Evolutionary conservation across 345 rosid species (phyloP).

Genomic region (Populus simonii): DNA sequence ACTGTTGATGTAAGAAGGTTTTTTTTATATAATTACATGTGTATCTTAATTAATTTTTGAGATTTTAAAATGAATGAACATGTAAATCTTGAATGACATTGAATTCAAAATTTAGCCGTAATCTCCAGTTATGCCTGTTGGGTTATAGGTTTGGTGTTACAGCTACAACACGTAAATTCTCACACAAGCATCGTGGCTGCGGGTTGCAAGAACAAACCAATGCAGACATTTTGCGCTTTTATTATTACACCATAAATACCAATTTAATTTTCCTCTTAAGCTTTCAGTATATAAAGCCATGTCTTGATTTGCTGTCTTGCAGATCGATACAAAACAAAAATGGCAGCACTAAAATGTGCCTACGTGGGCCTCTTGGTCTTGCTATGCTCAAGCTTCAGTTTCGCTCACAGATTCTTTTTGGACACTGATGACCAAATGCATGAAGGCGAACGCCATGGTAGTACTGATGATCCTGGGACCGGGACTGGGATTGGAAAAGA

Average conservation of each 20-base stretch:
- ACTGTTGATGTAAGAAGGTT: no score
- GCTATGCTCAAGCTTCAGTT: conserved; percentile 38
- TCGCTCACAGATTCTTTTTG: conserved; percentile 40
- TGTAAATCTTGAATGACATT: no score
- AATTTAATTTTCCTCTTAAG: no score
- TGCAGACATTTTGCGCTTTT: neutral
- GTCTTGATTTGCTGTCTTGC: neutral
- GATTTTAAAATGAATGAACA: no score
- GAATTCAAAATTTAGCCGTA: no score
- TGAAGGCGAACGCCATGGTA: neutral
- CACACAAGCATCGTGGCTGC: conserved; percentile 9
- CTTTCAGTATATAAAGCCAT: neutral
- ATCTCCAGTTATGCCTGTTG: no score
- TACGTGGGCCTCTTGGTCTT: conserved; percentile 34
- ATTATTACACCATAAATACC: no score
- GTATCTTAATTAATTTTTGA: no score
- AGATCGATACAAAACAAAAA: conserved; percentile 9
- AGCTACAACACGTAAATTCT: neutral
- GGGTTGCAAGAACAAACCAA: conserved; percentile 4
- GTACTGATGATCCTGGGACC: neutral
- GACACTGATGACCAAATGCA: conserved; percentile 16
- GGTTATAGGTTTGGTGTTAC: neutral
- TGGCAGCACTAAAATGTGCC: conserved; percentile 35
- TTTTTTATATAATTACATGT: no score
- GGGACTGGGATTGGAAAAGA: conserved; percentile 2